Percentiles rank a stretch among this genome's conserved stretches.
These are phyloP conservation scores for Helminthosporium solani DNA, from an alignment of 2,329 filamentous ascomycete species.

Conservation along the genomic window DNA sequence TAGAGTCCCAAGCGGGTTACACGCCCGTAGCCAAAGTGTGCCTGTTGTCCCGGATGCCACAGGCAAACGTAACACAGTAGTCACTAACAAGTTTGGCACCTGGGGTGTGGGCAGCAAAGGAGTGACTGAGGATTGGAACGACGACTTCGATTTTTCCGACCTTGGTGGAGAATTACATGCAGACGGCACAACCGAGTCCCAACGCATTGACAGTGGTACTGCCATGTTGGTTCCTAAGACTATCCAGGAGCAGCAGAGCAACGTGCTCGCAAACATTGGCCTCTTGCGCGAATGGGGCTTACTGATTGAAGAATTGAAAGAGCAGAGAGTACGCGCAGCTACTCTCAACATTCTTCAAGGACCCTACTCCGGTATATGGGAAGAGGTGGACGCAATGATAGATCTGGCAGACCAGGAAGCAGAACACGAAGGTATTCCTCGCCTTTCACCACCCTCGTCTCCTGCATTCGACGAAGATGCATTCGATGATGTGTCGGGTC, in stretches of 20 bases:
- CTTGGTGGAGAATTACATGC: slow-evolving; percentile 42
- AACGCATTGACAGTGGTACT: slow-evolving; percentile 47
- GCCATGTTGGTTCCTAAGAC: slow-evolving; percentile 73
- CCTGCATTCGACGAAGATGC: slow-evolving; percentile 60
- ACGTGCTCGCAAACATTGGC: slow-evolving; percentile 79
- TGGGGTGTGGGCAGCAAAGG: slow-evolving; percentile 80
- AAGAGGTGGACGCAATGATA: slow-evolving; percentile 83
- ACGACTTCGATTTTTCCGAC: slow-evolving; percentile 78
- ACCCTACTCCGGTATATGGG: slow-evolving; percentile 64
- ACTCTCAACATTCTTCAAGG: slow-evolving; percentile 66
- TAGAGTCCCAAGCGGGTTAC: slow-evolving; percentile 66
- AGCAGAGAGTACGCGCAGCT: slow-evolving; percentile 68
- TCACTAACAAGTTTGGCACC: slow-evolving; percentile 72
- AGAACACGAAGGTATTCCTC: slow-evolving; percentile 57
- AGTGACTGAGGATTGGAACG: slow-evolving; percentile 84
- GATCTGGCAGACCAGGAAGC: slow-evolving; percentile 72
- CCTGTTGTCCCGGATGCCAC: slow-evolving; percentile 65
- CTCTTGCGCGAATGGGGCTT: slow-evolving; percentile 79
- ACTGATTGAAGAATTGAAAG: slow-evolving; percentile 79
- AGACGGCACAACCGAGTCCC: slow-evolving; percentile 38
- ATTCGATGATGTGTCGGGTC: slow-evolving; percentile 55
- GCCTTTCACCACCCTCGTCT: slow-evolving; percentile 56
- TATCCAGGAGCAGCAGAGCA: slow-evolving; percentile 79
- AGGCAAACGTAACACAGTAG: slow-evolving; percentile 55
- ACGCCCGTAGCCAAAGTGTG: slow-evolving; percentile 79